These are phyloP conservation scores for Alternaria arbusti DNA, from an alignment of 2,329 filamentous ascomycete genomes.

Conservation along the genomic window DNA sequence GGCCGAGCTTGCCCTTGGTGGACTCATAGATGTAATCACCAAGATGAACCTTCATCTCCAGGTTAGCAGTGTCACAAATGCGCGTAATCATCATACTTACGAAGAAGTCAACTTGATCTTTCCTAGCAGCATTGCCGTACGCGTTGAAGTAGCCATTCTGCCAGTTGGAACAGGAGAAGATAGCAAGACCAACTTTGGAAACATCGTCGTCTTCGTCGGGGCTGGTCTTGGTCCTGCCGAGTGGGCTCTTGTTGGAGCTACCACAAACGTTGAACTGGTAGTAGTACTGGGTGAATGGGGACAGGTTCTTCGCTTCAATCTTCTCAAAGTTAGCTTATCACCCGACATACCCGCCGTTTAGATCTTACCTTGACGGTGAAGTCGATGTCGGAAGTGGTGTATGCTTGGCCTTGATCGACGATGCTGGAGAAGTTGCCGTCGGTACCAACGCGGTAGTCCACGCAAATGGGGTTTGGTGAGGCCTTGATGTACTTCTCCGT, in stretches of 20 bases:
- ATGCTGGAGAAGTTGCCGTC: conserved; percentile 56
- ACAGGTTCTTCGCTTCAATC: conserved; percentile 69
- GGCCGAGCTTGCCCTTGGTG: conserved; percentile 35
- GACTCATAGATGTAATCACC: conserved; percentile 55
- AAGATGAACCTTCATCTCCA: conserved; percentile 46
- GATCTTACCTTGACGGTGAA: conserved; percentile 70
- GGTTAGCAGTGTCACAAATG: not conserved
- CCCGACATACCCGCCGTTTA: not conserved
- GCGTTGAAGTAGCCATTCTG: conserved; percentile 58
- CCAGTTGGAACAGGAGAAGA: conserved; percentile 71
- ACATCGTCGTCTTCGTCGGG: conserved; percentile 64
- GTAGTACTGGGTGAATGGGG: conserved; percentile 70
- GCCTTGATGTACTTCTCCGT: conserved; percentile 60
- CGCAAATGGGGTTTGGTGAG: conserved; percentile 68
- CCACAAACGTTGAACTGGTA: conserved; percentile 75
- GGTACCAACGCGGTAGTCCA: conserved; percentile 67
- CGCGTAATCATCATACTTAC: not conserved
- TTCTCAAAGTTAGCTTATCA: conserved; percentile 38
- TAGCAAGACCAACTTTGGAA: conserved; percentile 65
- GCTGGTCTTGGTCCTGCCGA: conserved; percentile 74
- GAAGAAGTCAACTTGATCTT: conserved; percentile 65
- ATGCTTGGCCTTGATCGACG: conserved; percentile 65
- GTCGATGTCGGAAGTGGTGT: conserved; percentile 76
- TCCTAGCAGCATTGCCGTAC: conserved; percentile 50
- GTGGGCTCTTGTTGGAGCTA: conserved; percentile 64